Percentiles rank a stretch among this genome's conserved stretches.
Conservation (phyloP, 139 green algal genomes). For the Chlamydomonas sp. region DNA sequence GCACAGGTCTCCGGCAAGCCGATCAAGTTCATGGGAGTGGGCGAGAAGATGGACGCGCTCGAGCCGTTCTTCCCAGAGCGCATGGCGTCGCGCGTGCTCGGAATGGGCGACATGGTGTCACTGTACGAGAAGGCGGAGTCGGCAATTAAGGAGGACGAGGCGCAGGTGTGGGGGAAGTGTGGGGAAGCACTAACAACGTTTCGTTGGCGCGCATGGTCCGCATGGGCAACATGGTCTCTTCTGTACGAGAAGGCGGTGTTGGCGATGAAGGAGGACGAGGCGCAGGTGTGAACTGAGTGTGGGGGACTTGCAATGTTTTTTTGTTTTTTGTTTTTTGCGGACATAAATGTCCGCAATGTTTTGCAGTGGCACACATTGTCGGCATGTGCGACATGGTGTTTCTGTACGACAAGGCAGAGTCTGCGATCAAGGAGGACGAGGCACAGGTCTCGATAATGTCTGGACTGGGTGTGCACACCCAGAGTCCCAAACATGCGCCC, state of each 20-base stretch:
- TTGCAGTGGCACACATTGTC: too few relatives aligned
- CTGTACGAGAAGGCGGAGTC: slow-evolving; percentile 89
- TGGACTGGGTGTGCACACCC: too few relatives aligned
- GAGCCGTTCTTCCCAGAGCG: slow-evolving; percentile 98
- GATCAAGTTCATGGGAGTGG: slow-evolving; percentile 97
- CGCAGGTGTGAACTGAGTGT: too few relatives aligned
- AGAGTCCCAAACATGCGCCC: too few relatives aligned
- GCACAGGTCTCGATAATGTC: slow-evolving; percentile 52
- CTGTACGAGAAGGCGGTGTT: too few relatives aligned
- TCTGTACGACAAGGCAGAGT: slow-evolving; percentile 89
- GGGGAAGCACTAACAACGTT: slow-evolving; percentile 1
- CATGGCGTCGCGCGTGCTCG: slow-evolving; percentile 89
- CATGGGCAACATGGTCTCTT: too few relatives aligned
- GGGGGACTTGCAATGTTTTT: too few relatives aligned
- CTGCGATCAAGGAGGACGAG: slow-evolving; percentile 73
- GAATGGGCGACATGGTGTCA: slow-evolving; percentile 95
- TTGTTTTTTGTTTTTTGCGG: too few relatives aligned
- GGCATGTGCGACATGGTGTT: slow-evolving; percentile 95
- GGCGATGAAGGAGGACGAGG: background rate
- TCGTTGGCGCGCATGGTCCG: slow-evolving; percentile 31
- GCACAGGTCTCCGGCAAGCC: slow-evolving; percentile 71
- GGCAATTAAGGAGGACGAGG: slow-evolving; percentile 75
- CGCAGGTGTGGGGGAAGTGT: slow-evolving; percentile 46
- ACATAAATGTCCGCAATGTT: too few relatives aligned
- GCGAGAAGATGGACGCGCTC: slow-evolving; percentile 92